Evolutionary conservation across 225 moss, liverwort and hornwort species (phyloP).

Genomic region (Rhytidiadelphus loreus): DNA sequence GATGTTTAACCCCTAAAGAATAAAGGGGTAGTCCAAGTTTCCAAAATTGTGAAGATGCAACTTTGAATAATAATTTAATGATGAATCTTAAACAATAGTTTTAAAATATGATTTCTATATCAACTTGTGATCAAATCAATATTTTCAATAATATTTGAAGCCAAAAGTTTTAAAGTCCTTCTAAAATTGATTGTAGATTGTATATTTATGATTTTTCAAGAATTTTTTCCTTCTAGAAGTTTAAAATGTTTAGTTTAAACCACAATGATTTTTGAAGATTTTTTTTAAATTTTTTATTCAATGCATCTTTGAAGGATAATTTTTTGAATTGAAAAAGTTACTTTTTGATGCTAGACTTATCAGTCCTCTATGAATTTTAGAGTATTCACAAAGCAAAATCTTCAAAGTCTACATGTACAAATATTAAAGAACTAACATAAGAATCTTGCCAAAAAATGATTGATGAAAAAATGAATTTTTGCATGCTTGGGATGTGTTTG

Average conservation of each 20-base stretch:
- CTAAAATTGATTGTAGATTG: neutral
- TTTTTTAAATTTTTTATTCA: too few relatives aligned
- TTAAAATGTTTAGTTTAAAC: neutral
- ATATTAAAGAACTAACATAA: too few relatives aligned
- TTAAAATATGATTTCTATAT: neutral
- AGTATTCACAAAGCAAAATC: too few relatives aligned
- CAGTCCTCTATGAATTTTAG: too few relatives aligned
- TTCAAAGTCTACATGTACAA: neutral
- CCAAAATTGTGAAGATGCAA: neutral
- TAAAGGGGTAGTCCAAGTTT: fast-evolving
- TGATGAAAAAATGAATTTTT: too few relatives aligned
- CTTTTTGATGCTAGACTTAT: too few relatives aligned
- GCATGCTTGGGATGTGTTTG: too few relatives aligned
- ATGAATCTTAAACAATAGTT: neutral
- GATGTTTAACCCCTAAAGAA: neutral
- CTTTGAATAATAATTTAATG: neutral
- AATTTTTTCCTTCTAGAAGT: too few relatives aligned
- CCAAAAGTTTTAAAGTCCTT: neutral
- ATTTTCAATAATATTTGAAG: neutral
- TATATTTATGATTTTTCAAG: neutral
- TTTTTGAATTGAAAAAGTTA: too few relatives aligned
- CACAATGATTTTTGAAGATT: too few relatives aligned
- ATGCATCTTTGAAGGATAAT: too few relatives aligned
- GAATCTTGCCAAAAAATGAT: too few relatives aligned
- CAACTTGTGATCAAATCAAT: neutral